Evolutionary conservation across 805 yeast genomes (phyloP), one percentile per base, ranked within the genome.

Genomic region (Metschnikowia lachancei): DNA sequence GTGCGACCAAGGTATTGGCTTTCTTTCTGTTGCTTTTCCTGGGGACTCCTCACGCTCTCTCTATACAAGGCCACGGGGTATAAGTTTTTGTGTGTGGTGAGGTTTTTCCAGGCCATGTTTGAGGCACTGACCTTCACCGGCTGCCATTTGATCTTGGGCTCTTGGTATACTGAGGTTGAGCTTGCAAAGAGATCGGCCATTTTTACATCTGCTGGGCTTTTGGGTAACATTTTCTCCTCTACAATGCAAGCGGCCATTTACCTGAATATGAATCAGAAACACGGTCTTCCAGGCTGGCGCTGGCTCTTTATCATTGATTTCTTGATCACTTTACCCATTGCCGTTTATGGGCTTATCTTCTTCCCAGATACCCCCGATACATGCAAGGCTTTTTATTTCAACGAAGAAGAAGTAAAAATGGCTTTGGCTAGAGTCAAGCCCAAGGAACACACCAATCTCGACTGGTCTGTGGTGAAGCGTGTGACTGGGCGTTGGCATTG

Each of bases 231-330:
- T 45, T 76, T 79, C 52, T 74, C 81, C 36, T 76, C 80, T 1
- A 72, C 55, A n/a, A 70, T 80, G 75, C 84, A 80, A 57, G 73
- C 75, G n/a, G 76, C 79, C 2, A 78, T 79, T 31, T 73, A 71
- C 54, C 62, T 59, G 16, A 69, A 70, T 52, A 65, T 79, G 69
- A 61, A 75, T 52, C 76, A 78, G 45, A 59, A 53, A 17, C 60
- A 53, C 12, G 74, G 78, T 5, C 29, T 74, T 65, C 67, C 63
- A 20, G 79, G 81, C 28, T 83, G 89, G 89, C 69, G 76, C 41
- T 84, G 83, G 81, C 65, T 83, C 19, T 84, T 83, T 52, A 58
- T 84, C 19, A 70, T 85, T 44, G 87, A 82, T 59, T 89, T 89
- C 8, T 44, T 75, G 5, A 56, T 81, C 39, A 82, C 89, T 1